Evolutionary conservation across 331 rosid genomes (phyloP), one percentile per base, ranked within the genome.

Genomic region (Arachis monticola): DNA sequence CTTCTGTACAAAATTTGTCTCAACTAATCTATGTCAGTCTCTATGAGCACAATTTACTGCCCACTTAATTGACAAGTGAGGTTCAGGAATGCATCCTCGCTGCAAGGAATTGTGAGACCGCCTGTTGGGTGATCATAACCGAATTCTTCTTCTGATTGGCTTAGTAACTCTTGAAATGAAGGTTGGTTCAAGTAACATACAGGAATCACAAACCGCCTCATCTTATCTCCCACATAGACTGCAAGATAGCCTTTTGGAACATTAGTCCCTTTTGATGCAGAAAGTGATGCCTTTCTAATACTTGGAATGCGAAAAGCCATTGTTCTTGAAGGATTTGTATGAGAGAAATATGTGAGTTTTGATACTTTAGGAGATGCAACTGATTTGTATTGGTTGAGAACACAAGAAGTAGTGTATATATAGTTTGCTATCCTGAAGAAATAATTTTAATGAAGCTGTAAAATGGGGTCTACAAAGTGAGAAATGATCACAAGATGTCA

Each of bases 231-330:
- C 60, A 80, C 74, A 38, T 83, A 85, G 17, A 83, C 78, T 1
- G 77, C 85, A 52, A 83, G 74, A n/a, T 66, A 70, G 59, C 86
- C 81, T 61, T 80, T 87, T 5, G 79, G 81, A 5, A 82, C 80
- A 27, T 75, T 70, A 12, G 5, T 0, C 9, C 60, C 70, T 22
- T 70, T 72, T 46, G 27, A 6, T 44, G 46, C 9, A 52, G 65
- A 40, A 13, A 57, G 57, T 64, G 75, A 47, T 10, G 71, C 10
- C 13, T 14, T 7, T 51, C 17, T 47, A 52, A 57, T 58, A 30
- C 73, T 11, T 3, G 73, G 61, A 11, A 82, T 56, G 35, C 31
- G 56, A 17, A 87, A 79, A 77, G 74, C 88, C 84, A 82, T 84
- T 64, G 74, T 12, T 69, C 27, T 10, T 4, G 57, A 40, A 69